These are phyloP conservation scores for Cornus suecica DNA, from an alignment of 148 eudicot genomes.

Conservation along the genomic window DNA sequence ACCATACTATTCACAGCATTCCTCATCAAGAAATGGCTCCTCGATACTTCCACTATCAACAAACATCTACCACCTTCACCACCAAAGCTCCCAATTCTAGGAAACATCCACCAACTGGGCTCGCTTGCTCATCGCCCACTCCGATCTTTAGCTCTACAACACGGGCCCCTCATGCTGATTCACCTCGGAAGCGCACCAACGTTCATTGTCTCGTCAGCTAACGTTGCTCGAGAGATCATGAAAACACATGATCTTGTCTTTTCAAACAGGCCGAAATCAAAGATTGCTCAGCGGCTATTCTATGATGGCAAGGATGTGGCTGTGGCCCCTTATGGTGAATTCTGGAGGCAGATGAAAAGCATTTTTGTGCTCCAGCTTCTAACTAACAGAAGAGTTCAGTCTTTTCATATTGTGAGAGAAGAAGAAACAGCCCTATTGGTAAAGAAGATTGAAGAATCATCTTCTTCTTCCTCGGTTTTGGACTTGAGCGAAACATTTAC, in stretches of 20 bases:
- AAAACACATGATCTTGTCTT: constrained; percentile 45
- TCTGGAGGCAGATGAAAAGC: constrained; percentile 51
- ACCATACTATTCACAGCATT: background rate
- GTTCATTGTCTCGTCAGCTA: constrained; percentile 52
- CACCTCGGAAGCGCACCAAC: constrained; percentile 35
- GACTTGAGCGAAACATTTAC: constrained; percentile 43
- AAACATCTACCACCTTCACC: constrained; percentile 37
- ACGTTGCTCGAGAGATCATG: constrained; percentile 45
- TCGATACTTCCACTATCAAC: background rate
- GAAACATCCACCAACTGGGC: constrained; percentile 43
- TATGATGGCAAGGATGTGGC: constrained; percentile 34
- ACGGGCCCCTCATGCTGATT: constrained; percentile 37
- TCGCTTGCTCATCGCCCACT: constrained; percentile 24
- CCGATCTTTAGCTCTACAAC: constrained; percentile 24
- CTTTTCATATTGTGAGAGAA: constrained; percentile 32
- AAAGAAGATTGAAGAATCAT: constrained; percentile 26
- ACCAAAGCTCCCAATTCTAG: constrained; percentile 37
- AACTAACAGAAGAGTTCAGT: constrained; percentile 50
- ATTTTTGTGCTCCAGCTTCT: constrained; percentile 41
- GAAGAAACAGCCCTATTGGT: constrained; percentile 40
- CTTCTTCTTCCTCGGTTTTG: constrained; percentile 18
- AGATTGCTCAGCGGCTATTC: constrained; percentile 22
- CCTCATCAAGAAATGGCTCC: background rate
- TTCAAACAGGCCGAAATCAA: constrained; percentile 35
- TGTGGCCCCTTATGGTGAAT: constrained; percentile 43